These are phyloP conservation scores for Myriosclerotinia curreyana DNA, from an alignment of 2,329 filamentous ascomycete species.

Conservation along the genomic window DNA sequence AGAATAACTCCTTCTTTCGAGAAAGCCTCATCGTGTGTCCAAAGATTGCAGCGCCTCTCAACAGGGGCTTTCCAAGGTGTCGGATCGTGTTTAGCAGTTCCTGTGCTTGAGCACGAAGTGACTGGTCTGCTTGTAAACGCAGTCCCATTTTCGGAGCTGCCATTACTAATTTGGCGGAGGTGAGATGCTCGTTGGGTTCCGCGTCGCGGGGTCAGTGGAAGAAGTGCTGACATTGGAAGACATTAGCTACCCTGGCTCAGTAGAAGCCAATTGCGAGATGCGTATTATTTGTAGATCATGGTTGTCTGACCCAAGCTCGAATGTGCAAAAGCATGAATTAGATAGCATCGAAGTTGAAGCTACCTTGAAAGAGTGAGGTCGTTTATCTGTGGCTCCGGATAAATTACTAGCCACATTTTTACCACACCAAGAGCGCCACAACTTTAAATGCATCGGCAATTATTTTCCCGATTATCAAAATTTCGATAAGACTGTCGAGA, in stretches of 20 bases:
- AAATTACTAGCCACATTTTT: not conserved
- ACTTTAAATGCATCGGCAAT: conserved; percentile 6
- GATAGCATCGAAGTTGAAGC: conserved; percentile 7
- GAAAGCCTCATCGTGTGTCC: conserved; percentile 62
- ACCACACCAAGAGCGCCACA: conserved; percentile 1
- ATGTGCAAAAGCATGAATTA: not conserved
- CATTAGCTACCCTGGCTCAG: conserved; percentile 26
- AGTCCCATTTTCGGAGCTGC: conserved; percentile 30
- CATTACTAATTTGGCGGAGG: conserved; percentile 38
- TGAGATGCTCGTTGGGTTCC: conserved; percentile 35
- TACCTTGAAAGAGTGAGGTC: not conserved
- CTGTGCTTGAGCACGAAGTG: conserved; percentile 32
- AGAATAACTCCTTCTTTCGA: conserved; percentile 76
- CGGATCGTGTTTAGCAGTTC: conserved; percentile 31
- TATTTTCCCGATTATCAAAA: conserved; percentile 18
- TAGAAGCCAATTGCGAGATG: conserved; percentile 4
- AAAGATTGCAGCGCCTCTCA: conserved; percentile 38
- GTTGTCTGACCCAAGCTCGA: conserved; percentile 13
- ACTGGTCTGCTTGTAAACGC: conserved; percentile 30
- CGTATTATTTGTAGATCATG: conserved; percentile 28
- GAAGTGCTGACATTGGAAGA: conserved; percentile 32
- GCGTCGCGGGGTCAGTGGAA: conserved; percentile 32
- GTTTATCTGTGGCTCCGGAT: not conserved
- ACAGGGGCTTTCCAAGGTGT: conserved; percentile 26
- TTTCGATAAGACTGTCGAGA: conserved; percentile 21